Conservation (phyloP, 257 asterid species). For the Ilex asprella region DNA sequence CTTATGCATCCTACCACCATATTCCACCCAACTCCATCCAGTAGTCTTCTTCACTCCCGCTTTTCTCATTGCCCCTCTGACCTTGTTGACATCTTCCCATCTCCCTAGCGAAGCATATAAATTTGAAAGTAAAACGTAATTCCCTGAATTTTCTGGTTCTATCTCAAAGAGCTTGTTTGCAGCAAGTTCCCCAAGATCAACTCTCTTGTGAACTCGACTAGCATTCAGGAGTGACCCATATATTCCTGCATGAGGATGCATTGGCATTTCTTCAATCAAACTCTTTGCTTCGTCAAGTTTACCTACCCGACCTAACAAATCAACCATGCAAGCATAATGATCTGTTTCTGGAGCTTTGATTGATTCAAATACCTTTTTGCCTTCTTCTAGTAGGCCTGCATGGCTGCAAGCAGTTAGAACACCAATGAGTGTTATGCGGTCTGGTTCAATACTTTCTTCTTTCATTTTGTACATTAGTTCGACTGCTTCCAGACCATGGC, state of each 20-base stretch:
- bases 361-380: not conserved
- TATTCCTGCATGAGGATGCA: not conserved
- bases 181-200: not conserved
- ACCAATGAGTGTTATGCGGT: not conserved
- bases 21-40: not conserved
- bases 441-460: constrained; percentile 1
- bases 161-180: constrained; percentile 1
- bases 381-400: not conserved
- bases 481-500: not conserved
- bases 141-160: constrained; percentile 1
- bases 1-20: not conserved
- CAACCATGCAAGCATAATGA: constrained; percentile 4
- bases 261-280: not conserved
- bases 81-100: not conserved
- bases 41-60: not conserved
- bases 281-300: not conserved
- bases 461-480: not conserved
- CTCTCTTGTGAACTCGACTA: constrained; percentile 1
- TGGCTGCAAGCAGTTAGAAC: not conserved
- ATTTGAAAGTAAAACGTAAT: not conserved
- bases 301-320: constrained; percentile 4
- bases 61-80: not conserved
- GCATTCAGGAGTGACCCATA: constrained; percentile 1
- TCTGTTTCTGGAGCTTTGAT: not conserved
- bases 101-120: constrained; percentile 1